These are phyloP conservation scores for Cicer yamashitae DNA, from an alignment of 306 rosid species.

Conservation along the genomic window DNA sequence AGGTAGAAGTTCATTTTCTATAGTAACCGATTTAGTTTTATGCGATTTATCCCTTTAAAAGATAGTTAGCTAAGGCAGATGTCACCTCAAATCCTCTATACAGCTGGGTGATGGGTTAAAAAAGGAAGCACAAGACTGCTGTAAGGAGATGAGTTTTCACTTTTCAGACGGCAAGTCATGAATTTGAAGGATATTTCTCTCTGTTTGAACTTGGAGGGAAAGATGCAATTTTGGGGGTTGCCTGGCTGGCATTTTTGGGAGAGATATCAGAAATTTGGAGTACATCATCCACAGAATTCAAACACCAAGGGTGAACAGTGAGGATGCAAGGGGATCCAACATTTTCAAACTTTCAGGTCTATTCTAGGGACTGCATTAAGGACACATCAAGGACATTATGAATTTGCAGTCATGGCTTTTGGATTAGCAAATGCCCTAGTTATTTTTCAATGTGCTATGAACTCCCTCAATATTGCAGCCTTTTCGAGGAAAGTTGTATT, in stretches of 20 bases:
- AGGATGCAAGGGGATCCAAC: background rate
- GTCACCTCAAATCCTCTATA: background rate
- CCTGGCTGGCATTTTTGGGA: background rate
- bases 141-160: background rate
- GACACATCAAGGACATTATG: background rate
- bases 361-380: background rate
- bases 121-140: slow-evolving; percentile 1
- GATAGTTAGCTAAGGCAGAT: background rate
- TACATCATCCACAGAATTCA: background rate
- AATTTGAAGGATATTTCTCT: background rate
- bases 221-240: slow-evolving; percentile 7
- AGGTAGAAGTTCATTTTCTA: background rate
- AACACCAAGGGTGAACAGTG: background rate
- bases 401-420: background rate
- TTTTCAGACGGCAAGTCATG: background rate
- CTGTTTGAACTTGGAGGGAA: background rate
- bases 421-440: background rate
- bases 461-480: background rate
- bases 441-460: background rate
- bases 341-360: background rate
- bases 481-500: background rate
- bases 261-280: background rate
- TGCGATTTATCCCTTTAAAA: background rate
- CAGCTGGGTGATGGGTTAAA: background rate
- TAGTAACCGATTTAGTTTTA: background rate